Evolutionary conservation across 2,329 filamentous ascomycete genomes (phyloP).

Genomic region (Nigrospora oryzae): DNA sequence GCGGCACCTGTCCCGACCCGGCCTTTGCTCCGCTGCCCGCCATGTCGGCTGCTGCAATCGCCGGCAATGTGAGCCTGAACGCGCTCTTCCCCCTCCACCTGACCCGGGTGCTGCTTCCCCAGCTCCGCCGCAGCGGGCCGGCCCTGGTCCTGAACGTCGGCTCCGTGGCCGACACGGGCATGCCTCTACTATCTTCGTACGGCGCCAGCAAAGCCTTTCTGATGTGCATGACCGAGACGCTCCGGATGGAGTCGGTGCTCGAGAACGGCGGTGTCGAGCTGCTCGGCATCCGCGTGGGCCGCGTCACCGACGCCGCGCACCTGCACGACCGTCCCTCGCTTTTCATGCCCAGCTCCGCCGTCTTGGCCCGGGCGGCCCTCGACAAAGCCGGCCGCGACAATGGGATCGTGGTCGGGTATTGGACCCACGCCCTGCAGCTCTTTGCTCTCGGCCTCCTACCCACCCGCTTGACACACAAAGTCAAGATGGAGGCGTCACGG

Average conservation of each 20-base stretch:
- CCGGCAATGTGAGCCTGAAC: slow-evolving; percentile 37
- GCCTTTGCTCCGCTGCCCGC: slow-evolving; percentile 26
- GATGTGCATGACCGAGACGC: slow-evolving; percentile 25
- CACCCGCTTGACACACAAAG: too few relatives aligned
- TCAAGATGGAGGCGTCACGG: too few relatives aligned
- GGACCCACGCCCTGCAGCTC: slow-evolving; percentile 10
- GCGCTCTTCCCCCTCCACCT: slow-evolving; percentile 39
- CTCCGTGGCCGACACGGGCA: slow-evolving; percentile 31
- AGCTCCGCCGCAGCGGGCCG: slow-evolving; percentile 28
- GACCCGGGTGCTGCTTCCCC: slow-evolving; percentile 34
- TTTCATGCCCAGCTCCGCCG: slow-evolving; percentile 8
- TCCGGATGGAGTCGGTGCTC: slow-evolving; percentile 31
- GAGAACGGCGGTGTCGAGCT: slow-evolving; percentile 5
- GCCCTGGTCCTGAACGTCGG: slow-evolving; percentile 42
- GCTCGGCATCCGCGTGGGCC: slow-evolving; percentile 10
- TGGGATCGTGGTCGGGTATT: slow-evolving; percentile 10
- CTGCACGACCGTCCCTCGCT: slow-evolving; percentile 4
- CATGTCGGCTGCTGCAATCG: slow-evolving; percentile 25
- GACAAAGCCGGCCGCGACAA: slow-evolving; percentile 9
- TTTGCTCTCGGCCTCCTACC: too few relatives aligned
- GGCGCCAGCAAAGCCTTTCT: slow-evolving; percentile 36
- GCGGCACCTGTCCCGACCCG: slow-evolving; percentile 24
- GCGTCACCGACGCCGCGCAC: slow-evolving; percentile 8
- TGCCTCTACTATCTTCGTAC: slow-evolving; percentile 39
- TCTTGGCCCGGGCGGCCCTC: slow-evolving; percentile 9